Evolutionary conservation across 345 rosid genomes (phyloP).

Genomic region (Linum trigynum): DNA sequence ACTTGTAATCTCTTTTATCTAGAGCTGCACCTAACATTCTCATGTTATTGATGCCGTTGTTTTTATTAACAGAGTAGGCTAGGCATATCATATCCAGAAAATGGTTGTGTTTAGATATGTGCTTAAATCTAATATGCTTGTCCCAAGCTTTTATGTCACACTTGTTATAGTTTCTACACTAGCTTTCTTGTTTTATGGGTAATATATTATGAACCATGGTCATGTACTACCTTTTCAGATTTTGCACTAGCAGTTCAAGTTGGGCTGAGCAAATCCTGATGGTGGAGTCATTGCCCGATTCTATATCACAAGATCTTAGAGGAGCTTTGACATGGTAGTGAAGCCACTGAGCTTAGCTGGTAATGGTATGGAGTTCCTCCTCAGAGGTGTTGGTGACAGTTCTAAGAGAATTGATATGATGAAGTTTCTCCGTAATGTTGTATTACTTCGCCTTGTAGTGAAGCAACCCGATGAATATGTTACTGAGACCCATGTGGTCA

Average conservation of each 20-base stretch:
- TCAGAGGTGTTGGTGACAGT: slow-evolving; percentile 35
- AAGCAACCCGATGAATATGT: no score
- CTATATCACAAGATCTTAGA: slow-evolving; percentile 39
- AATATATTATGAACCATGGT: not conserved
- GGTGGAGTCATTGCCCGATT: slow-evolving; percentile 57
- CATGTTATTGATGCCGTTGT: no score
- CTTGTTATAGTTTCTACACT: no score
- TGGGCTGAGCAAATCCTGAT: slow-evolving; percentile 61
- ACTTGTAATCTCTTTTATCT: no score
- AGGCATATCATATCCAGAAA: no score
- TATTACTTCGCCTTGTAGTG: slow-evolving; percentile 43
- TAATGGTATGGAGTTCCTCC: slow-evolving; percentile 37
- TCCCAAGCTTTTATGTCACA: no score
- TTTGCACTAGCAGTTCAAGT: slow-evolving; percentile 72
- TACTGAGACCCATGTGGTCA: no score
- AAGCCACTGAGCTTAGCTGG: slow-evolving; percentile 25
- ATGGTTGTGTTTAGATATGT: no score
- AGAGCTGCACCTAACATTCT: no score
- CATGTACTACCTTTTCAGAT: slow-evolving; percentile 22
- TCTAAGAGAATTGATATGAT: slow-evolving; percentile 47
- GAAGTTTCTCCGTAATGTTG: slow-evolving; percentile 78
- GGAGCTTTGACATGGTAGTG: slow-evolving; percentile 27
- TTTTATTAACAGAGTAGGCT: no score
- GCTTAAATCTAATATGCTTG: no score
- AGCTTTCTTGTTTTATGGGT: not conserved